Base-by-base conservation (phyloP, 139 green algal species). In the Chlorella ohadii region DNA sequence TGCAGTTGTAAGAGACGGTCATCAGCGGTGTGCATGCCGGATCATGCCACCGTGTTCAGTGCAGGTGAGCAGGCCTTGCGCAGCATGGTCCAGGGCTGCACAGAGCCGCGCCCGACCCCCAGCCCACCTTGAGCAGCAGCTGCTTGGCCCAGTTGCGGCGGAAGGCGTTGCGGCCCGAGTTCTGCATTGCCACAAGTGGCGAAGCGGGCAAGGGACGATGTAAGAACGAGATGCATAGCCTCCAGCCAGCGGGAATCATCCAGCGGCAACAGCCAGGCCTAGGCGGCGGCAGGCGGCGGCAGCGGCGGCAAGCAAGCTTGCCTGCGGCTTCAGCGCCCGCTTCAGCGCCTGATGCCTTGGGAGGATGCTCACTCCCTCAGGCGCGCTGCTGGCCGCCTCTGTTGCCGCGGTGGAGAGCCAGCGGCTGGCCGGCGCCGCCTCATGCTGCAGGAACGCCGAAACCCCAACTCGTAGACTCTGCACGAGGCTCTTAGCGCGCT, bases 121-220 rank as follows among this genome's bases (percentile, higher is more conserved):
- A 12, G n/a, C n/a, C 36, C 59, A 72, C 81, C 81, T 76, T 78
- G 44, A 71, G 82, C 63, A 78, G 61, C 72, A 76, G 23, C 39
- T 41, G 20, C 63, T 82, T 87, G 16, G 74, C 33, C 82, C 82
- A 87, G 34, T 34, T 41, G 3, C 72, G 61, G 28, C 51, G 51
- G 47, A 87, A 87, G 11, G 36, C 41, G 6, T 83, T 83, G 33
- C 82, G 72, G 2, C 82, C 82, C 20, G 73, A 80, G n/a, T 73
- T 72, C 55, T 79, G 51, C 51, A 59, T 6, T 51, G 44, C 44
- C 44, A 51, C 44, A 51, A 9, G 44, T 51, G 44, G 44, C 44
- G 44, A 51, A n/a, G n/a, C n/a, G n/a, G n/a, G n/a, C n/a, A n/a
- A n/a, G n/a, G n/a, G n/a, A n/a, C n/a, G n/a, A n/a, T n/a, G n/a